Evolutionary conservation across 768 basidiomycete genomes (phyloP).

Genomic region (Mycena epipterygia): DNA sequence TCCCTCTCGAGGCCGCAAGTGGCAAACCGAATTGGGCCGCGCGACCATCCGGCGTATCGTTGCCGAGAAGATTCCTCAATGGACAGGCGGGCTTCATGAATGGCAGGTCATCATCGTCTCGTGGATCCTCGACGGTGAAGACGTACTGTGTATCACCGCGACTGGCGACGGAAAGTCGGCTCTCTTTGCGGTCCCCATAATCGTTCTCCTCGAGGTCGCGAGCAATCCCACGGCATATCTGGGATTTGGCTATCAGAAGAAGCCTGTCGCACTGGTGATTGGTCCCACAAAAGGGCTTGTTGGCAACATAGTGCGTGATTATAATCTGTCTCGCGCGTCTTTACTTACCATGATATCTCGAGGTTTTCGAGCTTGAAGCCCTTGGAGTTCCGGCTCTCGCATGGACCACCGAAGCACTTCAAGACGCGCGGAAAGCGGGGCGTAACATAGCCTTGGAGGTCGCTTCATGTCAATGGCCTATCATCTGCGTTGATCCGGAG

Average conservation of each 20-base stretch:
- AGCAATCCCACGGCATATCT: not conserved
- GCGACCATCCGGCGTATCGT: constrained; percentile 18
- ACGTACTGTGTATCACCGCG: constrained; percentile 13
- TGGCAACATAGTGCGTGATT: not conserved
- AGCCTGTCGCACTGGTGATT: constrained; percentile 16
- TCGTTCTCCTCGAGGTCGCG: constrained; percentile 19
- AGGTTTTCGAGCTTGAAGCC: constrained; percentile 7
- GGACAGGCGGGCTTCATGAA: constrained; percentile 7
- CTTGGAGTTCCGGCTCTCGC: constrained; percentile 14
- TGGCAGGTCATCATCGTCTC: constrained; percentile 23
- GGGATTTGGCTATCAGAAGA: constrained; percentile 4
- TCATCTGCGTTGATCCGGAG: constrained; percentile 26
- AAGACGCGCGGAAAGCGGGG: constrained; percentile 13
- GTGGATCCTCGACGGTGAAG: constrained; percentile 21
- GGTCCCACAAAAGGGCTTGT: constrained; percentile 22
- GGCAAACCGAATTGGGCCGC: constrained; percentile 1
- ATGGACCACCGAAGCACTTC: constrained; percentile 5
- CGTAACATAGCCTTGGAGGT: constrained; percentile 12
- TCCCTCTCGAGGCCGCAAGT: constrained; percentile 3
- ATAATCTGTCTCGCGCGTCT: too few relatives aligned
- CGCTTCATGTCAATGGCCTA: not conserved
- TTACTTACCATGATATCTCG: not conserved
- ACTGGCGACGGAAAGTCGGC: constrained; percentile 29
- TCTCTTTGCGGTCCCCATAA: constrained; percentile 16
- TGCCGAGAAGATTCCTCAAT: constrained; percentile 1